phyloP scores from a whole-genome alignment of 176 grass and related monocot species.

The Miscanthus lutarioriparius region DNA sequence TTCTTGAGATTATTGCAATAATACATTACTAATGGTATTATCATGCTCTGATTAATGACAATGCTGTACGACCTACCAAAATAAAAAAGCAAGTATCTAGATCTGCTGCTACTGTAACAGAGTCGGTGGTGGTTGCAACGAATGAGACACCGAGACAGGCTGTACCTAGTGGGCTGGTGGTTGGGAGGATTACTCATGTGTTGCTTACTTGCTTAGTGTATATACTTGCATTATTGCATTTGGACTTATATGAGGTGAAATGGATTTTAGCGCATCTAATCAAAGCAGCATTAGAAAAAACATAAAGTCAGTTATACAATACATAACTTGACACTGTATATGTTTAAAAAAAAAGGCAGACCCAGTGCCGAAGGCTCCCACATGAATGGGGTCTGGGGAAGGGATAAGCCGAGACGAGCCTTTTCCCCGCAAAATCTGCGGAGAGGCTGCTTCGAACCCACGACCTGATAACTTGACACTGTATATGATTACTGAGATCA shows the following conservation, averaged over 20 bases:
- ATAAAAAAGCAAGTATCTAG: slow-evolving; percentile 7
- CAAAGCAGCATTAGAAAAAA: background rate
- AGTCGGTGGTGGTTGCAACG: slow-evolving; percentile 31
- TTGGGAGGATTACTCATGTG: slow-evolving; percentile 23
- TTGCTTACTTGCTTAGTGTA: slow-evolving; percentile 12
- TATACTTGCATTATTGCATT: slow-evolving; percentile 23
- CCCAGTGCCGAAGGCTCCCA: too few species aligned
- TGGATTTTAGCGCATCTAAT: slow-evolving; percentile 27
- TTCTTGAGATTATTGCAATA: slow-evolving; percentile 23
- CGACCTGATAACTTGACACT: background rate
- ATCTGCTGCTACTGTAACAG: slow-evolving; percentile 2
- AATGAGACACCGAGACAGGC: slow-evolving; percentile 36
- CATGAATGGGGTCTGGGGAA: too few species aligned
- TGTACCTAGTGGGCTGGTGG: slow-evolving; percentile 40
- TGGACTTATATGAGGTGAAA: slow-evolving; percentile 19
- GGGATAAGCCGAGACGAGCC: too few species aligned
- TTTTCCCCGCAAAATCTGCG: too few species aligned
- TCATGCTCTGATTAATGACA: slow-evolving; percentile 5
- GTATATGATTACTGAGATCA: background rate
- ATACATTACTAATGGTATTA: background rate
- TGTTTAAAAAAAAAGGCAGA: too few species aligned
- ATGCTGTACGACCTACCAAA: slow-evolving; percentile 29
- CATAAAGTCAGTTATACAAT: background rate
- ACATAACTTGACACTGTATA: background rate
- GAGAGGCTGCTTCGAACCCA: too few species aligned